These are phyloP conservation scores for Prunus salicina DNA, from an alignment of 306 rosid genomes.

Conservation along the genomic window DNA sequence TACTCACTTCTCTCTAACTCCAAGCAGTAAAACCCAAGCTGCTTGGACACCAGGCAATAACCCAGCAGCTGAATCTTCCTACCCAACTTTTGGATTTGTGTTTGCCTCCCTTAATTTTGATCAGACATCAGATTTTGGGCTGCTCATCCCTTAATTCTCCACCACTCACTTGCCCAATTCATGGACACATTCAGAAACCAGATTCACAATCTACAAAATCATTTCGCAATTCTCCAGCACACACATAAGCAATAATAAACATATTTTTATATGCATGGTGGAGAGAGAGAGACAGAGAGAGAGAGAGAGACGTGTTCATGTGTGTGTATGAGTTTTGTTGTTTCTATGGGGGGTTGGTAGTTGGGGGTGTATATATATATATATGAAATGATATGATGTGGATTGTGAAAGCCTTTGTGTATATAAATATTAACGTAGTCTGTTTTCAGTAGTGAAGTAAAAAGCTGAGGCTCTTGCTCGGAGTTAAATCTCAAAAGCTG, in stretches of 20 bases:
- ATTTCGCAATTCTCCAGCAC: neutral
- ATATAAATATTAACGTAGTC: slow-evolving; percentile 11
- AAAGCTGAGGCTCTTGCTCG: no score
- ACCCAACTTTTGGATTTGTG: neutral
- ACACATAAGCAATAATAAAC: neutral
- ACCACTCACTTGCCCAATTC: neutral
- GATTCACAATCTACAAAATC: slow-evolving; percentile 2
- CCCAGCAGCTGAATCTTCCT: neutral
- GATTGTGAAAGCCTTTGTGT: neutral
- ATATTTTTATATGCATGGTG: slow-evolving; percentile 9
- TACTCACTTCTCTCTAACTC: slow-evolving; percentile 7
- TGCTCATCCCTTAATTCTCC: neutral
- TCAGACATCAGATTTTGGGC: neutral
- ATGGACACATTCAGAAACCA: neutral
- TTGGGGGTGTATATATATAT: neutral
- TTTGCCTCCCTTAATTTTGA: neutral
- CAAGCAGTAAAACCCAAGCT: neutral
- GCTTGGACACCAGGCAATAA: neutral
- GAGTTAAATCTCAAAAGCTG: no score
- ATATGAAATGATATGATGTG: slow-evolving; percentile 4
- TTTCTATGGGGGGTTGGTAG: slow-evolving; percentile 11
- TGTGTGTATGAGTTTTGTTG: neutral
- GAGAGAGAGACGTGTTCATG: slow-evolving; percentile 6
- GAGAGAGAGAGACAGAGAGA: neutral
- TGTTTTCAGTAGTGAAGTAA: slow-evolving; percentile 9